phyloP scores from a whole-genome alignment of 129 eudicot species.

The Helianthus tuberosus region DNA sequence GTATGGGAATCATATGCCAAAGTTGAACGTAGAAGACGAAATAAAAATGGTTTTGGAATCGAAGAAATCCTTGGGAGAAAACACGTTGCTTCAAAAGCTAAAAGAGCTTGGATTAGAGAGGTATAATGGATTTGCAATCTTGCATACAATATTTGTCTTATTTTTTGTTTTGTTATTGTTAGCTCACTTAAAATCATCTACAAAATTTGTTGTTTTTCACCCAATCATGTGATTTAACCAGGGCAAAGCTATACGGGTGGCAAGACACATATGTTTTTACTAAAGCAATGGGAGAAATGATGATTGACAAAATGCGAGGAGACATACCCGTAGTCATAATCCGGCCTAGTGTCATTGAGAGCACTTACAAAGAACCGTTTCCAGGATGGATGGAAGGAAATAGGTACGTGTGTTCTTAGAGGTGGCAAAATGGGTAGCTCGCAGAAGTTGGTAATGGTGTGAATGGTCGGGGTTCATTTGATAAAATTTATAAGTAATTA shows the following conservation, averaged over 20 bases:
- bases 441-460: neutral
- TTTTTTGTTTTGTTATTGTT: neutral
- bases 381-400: constrained; percentile 99
- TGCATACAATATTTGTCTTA: neutral
- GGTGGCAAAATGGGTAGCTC: neutral
- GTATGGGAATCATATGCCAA: constrained; percentile 45
- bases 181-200: neutral
- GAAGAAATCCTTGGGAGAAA: constrained; percentile 50
- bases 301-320: constrained; percentile 84
- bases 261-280: constrained; percentile 97
- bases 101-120: constrained; percentile 84
- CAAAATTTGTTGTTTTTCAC: neutral
- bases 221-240: constrained; percentile 18
- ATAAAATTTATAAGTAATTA: neutral
- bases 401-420: constrained; percentile 46
- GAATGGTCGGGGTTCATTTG: neutral
- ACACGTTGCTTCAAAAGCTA: constrained; percentile 52
- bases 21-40: constrained; percentile 76
- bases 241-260: constrained; percentile 95
- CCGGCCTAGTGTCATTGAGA: constrained; percentile 95
- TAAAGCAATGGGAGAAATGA: constrained; percentile 99
- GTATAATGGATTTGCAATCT: constrained; percentile 29
- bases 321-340: constrained; percentile 88
- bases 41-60: constrained; percentile 64
- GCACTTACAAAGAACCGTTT: constrained; percentile 93